phyloP scores from a whole-genome alignment of 2,329 filamentous ascomycete genomes.

The Allantophomopsis cytisporea region DNA sequence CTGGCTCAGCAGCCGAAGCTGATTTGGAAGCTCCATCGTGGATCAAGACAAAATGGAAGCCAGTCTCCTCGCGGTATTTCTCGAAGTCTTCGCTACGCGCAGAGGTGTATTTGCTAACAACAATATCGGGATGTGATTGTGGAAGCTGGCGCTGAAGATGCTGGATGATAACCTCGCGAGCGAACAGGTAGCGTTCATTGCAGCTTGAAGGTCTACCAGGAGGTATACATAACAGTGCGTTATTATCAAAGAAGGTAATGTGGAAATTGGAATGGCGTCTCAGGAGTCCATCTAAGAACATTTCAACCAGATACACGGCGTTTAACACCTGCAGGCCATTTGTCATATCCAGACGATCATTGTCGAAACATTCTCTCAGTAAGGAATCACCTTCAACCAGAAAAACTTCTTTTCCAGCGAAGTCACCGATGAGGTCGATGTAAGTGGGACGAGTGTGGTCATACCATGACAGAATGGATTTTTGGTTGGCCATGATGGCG shows the following conservation, averaged over 20 bases:
- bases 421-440: slow-evolving; percentile 62
- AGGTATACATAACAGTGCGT: slow-evolving; percentile 42
- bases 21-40: slow-evolving; percentile 38
- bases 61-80: slow-evolving; percentile 36
- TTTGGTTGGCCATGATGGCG: background rate
- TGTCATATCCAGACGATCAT: slow-evolving; percentile 50
- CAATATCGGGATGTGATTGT: slow-evolving; percentile 10
- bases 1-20: background rate
- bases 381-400: slow-evolving; percentile 62
- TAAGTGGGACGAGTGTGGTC: slow-evolving; percentile 25
- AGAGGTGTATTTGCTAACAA: slow-evolving; percentile 27
- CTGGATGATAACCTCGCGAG: slow-evolving; percentile 47
- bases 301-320: slow-evolving; percentile 55
- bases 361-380: slow-evolving; percentile 48
- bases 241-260: slow-evolving; percentile 48
- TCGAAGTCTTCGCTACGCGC: slow-evolving; percentile 34
- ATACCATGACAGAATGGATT: slow-evolving; percentile 21
- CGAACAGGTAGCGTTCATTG: slow-evolving; percentile 35
- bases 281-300: slow-evolving; percentile 44
- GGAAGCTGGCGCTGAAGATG: slow-evolving; percentile 29
- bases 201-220: slow-evolving; percentile 17
- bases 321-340: slow-evolving; percentile 60
- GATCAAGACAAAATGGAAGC: slow-evolving; percentile 54
- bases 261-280: slow-evolving; percentile 58
- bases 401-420: slow-evolving; percentile 61